Evolutionary conservation across 2,329 filamentous ascomycete genomes (phyloP).

Genomic region (Bipolaris sorokiniana): DNA sequence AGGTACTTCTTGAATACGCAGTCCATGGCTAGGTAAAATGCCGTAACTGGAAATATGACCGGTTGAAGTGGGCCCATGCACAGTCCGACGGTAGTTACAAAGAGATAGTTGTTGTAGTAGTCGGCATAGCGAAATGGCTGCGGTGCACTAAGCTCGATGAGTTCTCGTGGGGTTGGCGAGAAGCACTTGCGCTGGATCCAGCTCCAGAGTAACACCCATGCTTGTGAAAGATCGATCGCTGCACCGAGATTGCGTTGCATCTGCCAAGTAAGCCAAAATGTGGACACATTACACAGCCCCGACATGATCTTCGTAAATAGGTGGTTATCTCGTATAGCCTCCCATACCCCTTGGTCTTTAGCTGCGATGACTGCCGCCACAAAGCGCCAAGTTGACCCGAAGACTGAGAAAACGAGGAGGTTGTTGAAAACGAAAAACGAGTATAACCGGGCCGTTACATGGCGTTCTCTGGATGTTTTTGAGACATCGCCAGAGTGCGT

Average conservation of each 20-base stretch:
- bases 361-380: constrained; percentile 67
- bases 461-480: constrained; percentile 84
- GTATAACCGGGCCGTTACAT: constrained; percentile 89
- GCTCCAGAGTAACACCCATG: constrained; percentile 79
- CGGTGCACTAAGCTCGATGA: constrained; percentile 92
- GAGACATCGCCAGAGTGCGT: constrained; percentile 85
- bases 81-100: constrained; percentile 85
- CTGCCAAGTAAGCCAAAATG: constrained; percentile 90
- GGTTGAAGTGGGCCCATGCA: constrained; percentile 86
- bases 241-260: constrained; percentile 85
- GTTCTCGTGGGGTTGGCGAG: constrained; percentile 83
- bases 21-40: constrained; percentile 86
- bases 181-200: constrained; percentile 82
- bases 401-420: constrained; percentile 87
- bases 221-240: constrained; percentile 83
- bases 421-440: constrained; percentile 99
- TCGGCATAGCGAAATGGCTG: constrained; percentile 91
- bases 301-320: constrained; percentile 70
- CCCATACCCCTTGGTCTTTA: constrained; percentile 64
- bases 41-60: constrained; percentile 81
- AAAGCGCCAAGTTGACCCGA: constrained; percentile 84
- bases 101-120: constrained; percentile 98
- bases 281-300: constrained; percentile 80
- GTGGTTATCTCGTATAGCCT: constrained; percentile 69
- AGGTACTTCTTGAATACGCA: constrained; percentile 93